Evolutionary conservation across 2,329 filamentous ascomycete species (phyloP).

Genomic region (Fusarium oxysporum): DNA sequence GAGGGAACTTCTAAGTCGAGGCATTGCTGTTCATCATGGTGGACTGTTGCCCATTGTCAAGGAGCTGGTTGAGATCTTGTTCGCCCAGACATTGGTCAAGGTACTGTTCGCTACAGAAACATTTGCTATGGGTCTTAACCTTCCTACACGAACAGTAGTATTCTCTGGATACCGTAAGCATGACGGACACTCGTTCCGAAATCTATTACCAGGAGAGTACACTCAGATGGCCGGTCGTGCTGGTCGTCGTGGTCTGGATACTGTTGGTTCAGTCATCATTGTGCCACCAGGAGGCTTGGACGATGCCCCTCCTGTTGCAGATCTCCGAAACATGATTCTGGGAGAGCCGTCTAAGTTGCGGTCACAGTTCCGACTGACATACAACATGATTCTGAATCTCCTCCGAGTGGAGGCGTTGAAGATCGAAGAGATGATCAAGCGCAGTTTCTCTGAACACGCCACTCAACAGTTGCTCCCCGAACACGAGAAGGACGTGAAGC

Average conservation of each 20-base stretch:
- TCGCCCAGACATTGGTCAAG: slow-evolving; percentile 94
- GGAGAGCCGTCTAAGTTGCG: slow-evolving; percentile 94
- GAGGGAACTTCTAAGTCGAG: slow-evolving; percentile 84
- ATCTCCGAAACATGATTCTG: slow-evolving; percentile 92
- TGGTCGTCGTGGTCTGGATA: slow-evolving; percentile 90
- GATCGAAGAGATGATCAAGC: slow-evolving; percentile 99
- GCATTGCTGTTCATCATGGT: slow-evolving; percentile 96
- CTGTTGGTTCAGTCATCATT: slow-evolving; percentile 93
- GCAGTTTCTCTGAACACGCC: slow-evolving; percentile 97
- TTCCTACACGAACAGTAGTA: slow-evolving; percentile 95
- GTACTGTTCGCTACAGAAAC: slow-evolving; percentile 98
- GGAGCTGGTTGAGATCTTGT: slow-evolving; percentile 96
- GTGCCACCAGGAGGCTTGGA: slow-evolving; percentile 82
- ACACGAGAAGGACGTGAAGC: slow-evolving; percentile 92
- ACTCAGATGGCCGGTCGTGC: slow-evolving; percentile 98
- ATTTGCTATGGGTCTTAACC: slow-evolving; percentile 97
- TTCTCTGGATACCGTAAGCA: slow-evolving; percentile 98
- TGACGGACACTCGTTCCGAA: slow-evolving; percentile 90
- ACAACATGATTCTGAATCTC: slow-evolving; percentile 99
- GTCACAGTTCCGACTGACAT: slow-evolving; percentile 96
- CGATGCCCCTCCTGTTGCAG: slow-evolving; percentile 86
- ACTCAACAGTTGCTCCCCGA: slow-evolving; percentile 94
- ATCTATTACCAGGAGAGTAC: slow-evolving; percentile 93
- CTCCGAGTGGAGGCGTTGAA: slow-evolving; percentile 95
- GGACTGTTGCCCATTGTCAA: slow-evolving; percentile 96